These are phyloP conservation scores for Oryza punctata DNA, from an alignment of 176 grass and related monocot genomes.

Conservation along the genomic window DNA sequence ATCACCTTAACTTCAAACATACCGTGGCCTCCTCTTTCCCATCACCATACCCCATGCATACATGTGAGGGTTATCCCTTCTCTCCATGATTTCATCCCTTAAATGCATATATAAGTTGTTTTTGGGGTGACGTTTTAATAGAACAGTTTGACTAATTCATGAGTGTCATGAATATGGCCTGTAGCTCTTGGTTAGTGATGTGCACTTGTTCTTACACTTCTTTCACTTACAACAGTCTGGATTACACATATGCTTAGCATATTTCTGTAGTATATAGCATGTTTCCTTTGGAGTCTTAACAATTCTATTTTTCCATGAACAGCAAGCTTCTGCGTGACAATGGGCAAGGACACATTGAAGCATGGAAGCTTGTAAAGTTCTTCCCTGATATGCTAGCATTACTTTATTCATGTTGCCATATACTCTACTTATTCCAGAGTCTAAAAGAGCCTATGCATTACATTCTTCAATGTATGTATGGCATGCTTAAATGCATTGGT, in stretches of 20 bases:
- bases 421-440: neutral
- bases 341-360: slow-evolving; percentile 52
- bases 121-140: neutral
- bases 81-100: neutral
- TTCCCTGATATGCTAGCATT: slow-evolving; percentile 13
- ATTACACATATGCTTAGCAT: neutral
- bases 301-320: slow-evolving; percentile 34
- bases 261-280: neutral
- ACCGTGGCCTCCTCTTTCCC: neutral
- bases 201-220: neutral
- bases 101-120: neutral
- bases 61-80: neutral
- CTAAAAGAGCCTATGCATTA: neutral
- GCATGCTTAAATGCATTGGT: neutral
- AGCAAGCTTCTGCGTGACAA: slow-evolving; percentile 61
- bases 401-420: neutral
- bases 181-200: neutral
- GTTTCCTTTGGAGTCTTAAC: slow-evolving; percentile 18
- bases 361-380: slow-evolving; percentile 75
- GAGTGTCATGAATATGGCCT: neutral
- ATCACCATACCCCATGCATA: neutral
- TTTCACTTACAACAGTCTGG: neutral
- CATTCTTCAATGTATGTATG: neutral
- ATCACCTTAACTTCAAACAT: neutral
- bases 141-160: neutral